A percentile compares a stretch with the other conserved stretches of the same genome.
Conservation (phyloP, 345 rosid genomes). For the thale cress (Arabidopsis thaliana) region DNA sequence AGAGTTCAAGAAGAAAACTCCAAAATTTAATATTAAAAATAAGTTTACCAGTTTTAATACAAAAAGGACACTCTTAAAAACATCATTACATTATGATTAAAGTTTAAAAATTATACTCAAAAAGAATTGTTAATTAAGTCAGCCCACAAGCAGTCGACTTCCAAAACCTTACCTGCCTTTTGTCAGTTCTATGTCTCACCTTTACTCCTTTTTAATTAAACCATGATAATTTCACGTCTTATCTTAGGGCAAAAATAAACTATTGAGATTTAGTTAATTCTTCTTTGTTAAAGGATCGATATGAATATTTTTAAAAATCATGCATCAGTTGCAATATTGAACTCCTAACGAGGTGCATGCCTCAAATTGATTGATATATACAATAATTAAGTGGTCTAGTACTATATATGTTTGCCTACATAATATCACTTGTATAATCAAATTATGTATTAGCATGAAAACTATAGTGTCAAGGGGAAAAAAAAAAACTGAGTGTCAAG, state of each 20-base stretch:
- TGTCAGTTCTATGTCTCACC: conserved; percentile 75
- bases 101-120: conserved; percentile 42
- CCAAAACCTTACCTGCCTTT: conserved; percentile 88
- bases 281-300: conserved; percentile 10
- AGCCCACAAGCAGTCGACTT: conserved; percentile 86
- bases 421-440: background rate
- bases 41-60: conserved; percentile 17
- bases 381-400: background rate
- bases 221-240: conserved; percentile 23
- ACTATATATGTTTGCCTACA: background rate
- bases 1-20: conserved; percentile 84
- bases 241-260: conserved; percentile 33
- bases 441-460: background rate
- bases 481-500: too few species aligned
- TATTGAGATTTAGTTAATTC: background rate
- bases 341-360: conserved; percentile 11
- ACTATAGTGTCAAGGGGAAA: too few species aligned
- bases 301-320: background rate
- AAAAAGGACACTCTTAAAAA: conserved; percentile 41
- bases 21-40: conserved; percentile 62
- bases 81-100: conserved; percentile 98
- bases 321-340: conserved; percentile 25
- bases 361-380: conserved; percentile 8
- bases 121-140: conserved; percentile 62
- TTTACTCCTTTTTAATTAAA: conserved; percentile 28